Percentiles rank a stretch among this genome's conserved stretches.
Conservation (phyloP, 1,139 yeast genomes). For the Hansenula lynferdii region DNA sequence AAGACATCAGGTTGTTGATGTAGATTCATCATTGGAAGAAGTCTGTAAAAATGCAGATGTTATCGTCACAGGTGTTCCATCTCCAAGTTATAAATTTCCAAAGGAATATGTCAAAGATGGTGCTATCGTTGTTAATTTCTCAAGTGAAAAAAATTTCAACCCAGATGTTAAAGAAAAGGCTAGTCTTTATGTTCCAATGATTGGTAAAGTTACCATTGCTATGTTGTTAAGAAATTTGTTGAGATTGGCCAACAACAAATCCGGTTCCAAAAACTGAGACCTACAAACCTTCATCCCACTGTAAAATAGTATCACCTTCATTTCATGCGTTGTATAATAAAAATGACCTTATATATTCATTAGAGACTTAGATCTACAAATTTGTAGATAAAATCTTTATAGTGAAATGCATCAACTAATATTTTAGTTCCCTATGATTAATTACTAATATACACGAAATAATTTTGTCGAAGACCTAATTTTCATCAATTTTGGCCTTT, state of each 20-base stretch:
- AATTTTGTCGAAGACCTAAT: no score
- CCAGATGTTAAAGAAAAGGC: slow-evolving; percentile 80
- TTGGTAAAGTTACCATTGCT: slow-evolving; percentile 93
- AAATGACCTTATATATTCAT: slow-evolving; percentile 7
- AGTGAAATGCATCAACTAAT: no score
- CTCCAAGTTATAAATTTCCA: slow-evolving; percentile 78
- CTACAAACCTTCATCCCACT: background rate
- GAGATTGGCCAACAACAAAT: slow-evolving; percentile 69
- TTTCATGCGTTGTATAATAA: background rate
- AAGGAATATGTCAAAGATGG: slow-evolving; percentile 77
- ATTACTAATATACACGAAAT: no score
- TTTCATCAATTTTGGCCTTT: slow-evolving; percentile 31
- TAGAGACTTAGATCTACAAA: slow-evolving; percentile 10
- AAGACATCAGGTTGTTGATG: slow-evolving; percentile 79
- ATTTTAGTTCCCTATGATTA: no score
- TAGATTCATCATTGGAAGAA: slow-evolving; percentile 47
- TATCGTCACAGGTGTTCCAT: slow-evolving; percentile 93
- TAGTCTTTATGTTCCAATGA: slow-evolving; percentile 87
- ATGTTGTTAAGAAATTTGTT: slow-evolving; percentile 87
- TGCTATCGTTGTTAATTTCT: slow-evolving; percentile 84
- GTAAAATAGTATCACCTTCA: background rate
- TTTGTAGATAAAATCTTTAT: no score
- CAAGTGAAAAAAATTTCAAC: slow-evolving; percentile 82
- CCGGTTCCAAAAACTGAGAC: slow-evolving; percentile 11
- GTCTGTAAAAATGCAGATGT: slow-evolving; percentile 81